Evolutionary conservation across 179 eudicot species (phyloP), one percentile per base, ranked within the genome.

Genomic region (Dionaea muscipula): DNA sequence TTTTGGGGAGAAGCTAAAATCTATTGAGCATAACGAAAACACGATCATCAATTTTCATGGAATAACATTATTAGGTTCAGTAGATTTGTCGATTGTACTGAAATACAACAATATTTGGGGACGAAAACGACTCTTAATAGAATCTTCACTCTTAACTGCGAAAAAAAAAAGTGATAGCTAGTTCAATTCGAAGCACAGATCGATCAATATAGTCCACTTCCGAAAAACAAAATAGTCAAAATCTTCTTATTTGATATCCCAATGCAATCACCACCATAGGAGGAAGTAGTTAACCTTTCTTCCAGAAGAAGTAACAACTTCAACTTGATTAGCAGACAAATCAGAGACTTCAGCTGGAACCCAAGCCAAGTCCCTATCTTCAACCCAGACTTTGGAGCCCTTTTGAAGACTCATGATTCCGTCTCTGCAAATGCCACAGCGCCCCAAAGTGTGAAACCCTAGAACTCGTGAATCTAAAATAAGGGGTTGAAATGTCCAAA

Each of bases 321-420:
- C 77, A 75, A 82, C 89, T 59, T 74, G 81, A 17, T 79, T 73
- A 0, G 77, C 79, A 39, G 60, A 57, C 26, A 85, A 74, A 60
- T 70, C 90, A 36, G 70, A 40, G 2, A 93, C 87, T 66, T 88
- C 71, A 24, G 90, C 95, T 14, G 86, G 79, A 39, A 76, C 65
- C 99, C 96, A 88, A 24, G 82, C 86, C 53, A 67, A 50, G 20
- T 73, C 72, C 55, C 55, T 88, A 55, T 88, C 96, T 54, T 85
- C 85, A 24, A 76, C 81, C 99, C 99, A 88, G 1, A 93, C 99
- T 61, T 73, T 81, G 2, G 85, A 77, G 16, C 94, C 95, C 61
- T 76, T 93, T 0, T 86, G 80, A 5, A 84, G 72, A 40, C 77
- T 64, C 89, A 79, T 82, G 56, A 55, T 69, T n/a, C n/a, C n/a